These are phyloP conservation scores for Aureobasidium sp. DNA, from an alignment of 2,329 filamentous ascomycete species.

Conservation along the genomic window DNA sequence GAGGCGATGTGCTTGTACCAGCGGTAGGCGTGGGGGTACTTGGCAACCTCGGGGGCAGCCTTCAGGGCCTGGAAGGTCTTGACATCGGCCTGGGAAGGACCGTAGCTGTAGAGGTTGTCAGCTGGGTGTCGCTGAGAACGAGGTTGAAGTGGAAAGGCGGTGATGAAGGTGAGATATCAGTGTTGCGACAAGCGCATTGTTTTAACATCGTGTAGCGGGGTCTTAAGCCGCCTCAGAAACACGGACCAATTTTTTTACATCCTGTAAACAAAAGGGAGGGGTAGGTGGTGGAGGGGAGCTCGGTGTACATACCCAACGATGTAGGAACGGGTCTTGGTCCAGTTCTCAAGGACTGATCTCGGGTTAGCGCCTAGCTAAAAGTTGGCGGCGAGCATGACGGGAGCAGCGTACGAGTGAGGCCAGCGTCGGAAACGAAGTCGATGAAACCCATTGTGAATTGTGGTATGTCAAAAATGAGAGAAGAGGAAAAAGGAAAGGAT, in stretches of 20 bases:
- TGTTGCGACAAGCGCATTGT: constrained; percentile 69
- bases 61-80: constrained; percentile 87
- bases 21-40: constrained; percentile 89
- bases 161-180: constrained; percentile 46
- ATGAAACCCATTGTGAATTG: constrained; percentile 58
- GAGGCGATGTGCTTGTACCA: constrained; percentile 99
- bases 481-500: constrained; percentile 12
- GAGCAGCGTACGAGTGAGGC: constrained; percentile 52
- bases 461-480: constrained; percentile 12
- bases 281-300: constrained; percentile 19
- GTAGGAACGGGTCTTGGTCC: constrained; percentile 70
- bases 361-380: constrained; percentile 14
- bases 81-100: constrained; percentile 90
- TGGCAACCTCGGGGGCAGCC: constrained; percentile 66
- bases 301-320: constrained; percentile 65
- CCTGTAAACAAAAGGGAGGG: constrained; percentile 41
- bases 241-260: constrained; percentile 90
- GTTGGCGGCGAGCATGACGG: constrained; percentile 19
- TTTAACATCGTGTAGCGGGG: constrained; percentile 70
- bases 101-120: constrained; percentile 41
- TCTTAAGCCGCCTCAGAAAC: constrained; percentile 94
- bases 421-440: constrained; percentile 60
- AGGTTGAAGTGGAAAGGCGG: constrained; percentile 15
- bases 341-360: constrained; percentile 59
- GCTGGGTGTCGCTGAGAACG: neutral